These are phyloP conservation scores for Ceratocystis destructans DNA, from an alignment of 2,329 filamentous ascomycete genomes.

Conservation along the genomic window DNA sequence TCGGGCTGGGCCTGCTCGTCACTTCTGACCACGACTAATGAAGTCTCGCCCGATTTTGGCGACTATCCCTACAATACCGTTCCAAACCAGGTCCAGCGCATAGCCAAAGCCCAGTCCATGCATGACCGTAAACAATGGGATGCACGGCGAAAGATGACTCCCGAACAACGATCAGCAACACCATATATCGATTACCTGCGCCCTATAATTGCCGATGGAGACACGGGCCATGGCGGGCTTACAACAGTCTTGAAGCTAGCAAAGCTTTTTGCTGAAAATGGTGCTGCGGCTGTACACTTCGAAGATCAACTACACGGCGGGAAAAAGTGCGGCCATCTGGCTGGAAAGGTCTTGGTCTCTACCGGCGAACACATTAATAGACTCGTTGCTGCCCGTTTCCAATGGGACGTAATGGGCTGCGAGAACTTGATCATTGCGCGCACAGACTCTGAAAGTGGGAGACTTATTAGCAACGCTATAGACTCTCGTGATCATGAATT, in stretches of 20 bases:
- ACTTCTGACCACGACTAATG: slow-evolving; percentile 83
- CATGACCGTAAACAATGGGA: slow-evolving; percentile 97
- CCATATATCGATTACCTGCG: slow-evolving; percentile 87
- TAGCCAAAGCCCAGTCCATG: slow-evolving; percentile 93
- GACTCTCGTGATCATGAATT: slow-evolving; percentile 95
- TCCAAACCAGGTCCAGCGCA: slow-evolving; percentile 88
- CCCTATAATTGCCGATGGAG: slow-evolving; percentile 90
- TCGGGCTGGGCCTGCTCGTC: slow-evolving; percentile 97
- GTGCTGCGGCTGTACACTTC: slow-evolving; percentile 90
- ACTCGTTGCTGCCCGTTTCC: slow-evolving; percentile 78
- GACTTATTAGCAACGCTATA: slow-evolving; percentile 75
- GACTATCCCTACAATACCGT: slow-evolving; percentile 99
- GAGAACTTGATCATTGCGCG: slow-evolving; percentile 92
- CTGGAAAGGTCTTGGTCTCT: slow-evolving; percentile 89
- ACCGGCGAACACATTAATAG: slow-evolving; percentile 94
- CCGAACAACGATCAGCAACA: slow-evolving; percentile 57
- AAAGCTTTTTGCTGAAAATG: slow-evolving; percentile 94
- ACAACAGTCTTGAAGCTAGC: slow-evolving; percentile 90
- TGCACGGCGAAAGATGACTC: slow-evolving; percentile 58
- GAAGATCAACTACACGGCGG: slow-evolving; percentile 96
- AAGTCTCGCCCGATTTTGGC: slow-evolving; percentile 93
- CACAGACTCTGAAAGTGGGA: slow-evolving; percentile 90
- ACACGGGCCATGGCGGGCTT: slow-evolving; percentile 87
- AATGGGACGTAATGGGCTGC: slow-evolving; percentile 95
- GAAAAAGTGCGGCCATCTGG: slow-evolving; percentile 95